Conservation (phyloP, 1,284 basidiomycete genomes). For the Singerocomus inundabilis region DNA sequence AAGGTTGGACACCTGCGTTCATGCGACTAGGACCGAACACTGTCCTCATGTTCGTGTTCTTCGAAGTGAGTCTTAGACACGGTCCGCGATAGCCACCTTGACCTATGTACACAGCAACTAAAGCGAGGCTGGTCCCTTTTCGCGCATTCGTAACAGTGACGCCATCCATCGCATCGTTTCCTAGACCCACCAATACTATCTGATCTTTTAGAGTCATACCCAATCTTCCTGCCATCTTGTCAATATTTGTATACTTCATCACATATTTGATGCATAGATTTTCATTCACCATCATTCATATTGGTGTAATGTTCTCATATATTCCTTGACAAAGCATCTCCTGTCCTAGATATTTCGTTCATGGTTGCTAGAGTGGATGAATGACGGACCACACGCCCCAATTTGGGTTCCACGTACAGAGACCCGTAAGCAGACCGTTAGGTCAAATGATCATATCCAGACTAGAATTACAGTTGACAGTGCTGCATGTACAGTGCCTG, state of each 20-base stretch:
- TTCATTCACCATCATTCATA: conserved; percentile 2
- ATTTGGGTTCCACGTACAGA: not conserved
- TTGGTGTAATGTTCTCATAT: conserved; percentile 8
- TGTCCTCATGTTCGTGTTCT: conserved; percentile 81
- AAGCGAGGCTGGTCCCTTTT: conserved; percentile 51
- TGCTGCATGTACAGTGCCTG: not conserved
- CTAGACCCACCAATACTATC: not conserved
- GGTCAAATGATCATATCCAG: not conserved
- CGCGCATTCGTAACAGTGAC: not conserved
- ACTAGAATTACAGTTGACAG: not conserved
- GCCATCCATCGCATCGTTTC: not conserved
- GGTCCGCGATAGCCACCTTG: not conserved
- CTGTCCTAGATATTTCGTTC: conserved; percentile 4
- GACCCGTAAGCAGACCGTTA: too few relatives aligned
- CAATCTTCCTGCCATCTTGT: not conserved
- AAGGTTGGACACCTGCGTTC: conserved; percentile 87
- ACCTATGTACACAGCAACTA: conserved; percentile 53
- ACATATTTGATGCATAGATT: conserved; percentile 8
- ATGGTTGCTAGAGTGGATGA: conserved; percentile 3
- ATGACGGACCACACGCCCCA: not conserved
- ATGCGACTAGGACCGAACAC: conserved; percentile 83
- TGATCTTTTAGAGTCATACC: conserved; percentile 2
- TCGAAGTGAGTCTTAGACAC: conserved; percentile 53
- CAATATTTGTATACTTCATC: conserved; percentile 1
- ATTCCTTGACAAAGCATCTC: conserved; percentile 8